A percentile compares a stretch with the other conserved stretches of the same genome.
phyloP scores from a whole-genome alignment of 345 rosid genomes.

The Pugionium cornutum region DNA sequence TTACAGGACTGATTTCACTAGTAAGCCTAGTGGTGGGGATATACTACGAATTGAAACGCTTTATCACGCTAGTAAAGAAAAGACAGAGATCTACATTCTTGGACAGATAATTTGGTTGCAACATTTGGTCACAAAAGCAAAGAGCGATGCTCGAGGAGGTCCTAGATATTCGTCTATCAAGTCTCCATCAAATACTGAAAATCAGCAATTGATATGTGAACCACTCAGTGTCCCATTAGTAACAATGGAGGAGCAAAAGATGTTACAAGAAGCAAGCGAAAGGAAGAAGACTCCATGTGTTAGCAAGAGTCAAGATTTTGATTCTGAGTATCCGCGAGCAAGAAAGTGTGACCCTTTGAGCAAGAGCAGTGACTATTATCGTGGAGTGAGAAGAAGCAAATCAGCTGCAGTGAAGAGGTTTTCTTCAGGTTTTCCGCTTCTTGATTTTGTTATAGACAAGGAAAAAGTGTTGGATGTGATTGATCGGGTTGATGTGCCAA shows the following conservation, averaged over 20 bases:
- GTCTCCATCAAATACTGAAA: constrained; percentile 26
- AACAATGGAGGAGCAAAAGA: constrained; percentile 46
- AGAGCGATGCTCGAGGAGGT: constrained; percentile 35
- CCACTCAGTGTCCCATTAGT: constrained; percentile 30
- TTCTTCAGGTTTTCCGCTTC: constrained; percentile 49
- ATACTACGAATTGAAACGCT: constrained; percentile 77
- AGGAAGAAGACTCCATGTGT: constrained; percentile 37
- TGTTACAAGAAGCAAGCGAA: constrained; percentile 41
- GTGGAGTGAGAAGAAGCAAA: constrained; percentile 48
- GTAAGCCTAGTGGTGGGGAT: constrained; percentile 54
- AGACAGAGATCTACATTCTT: constrained; percentile 74
- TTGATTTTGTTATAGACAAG: constrained; percentile 51
- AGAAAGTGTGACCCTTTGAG: constrained; percentile 52
- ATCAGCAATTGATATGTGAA: constrained; percentile 33
- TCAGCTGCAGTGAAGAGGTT: constrained; percentile 41
- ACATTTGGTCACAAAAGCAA: constrained; percentile 59
- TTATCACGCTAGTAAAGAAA: constrained; percentile 81
- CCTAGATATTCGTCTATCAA: constrained; percentile 32
- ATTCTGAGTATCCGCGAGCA: constrained; percentile 41
- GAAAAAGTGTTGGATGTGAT: constrained; percentile 62
- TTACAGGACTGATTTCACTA: constrained; percentile 59
- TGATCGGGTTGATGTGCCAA: constrained; percentile 49
- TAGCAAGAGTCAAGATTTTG: constrained; percentile 55
- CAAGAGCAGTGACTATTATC: constrained; percentile 49
- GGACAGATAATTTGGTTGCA: constrained; percentile 85